These are phyloP conservation scores for Naganishia onofrii DNA, from an alignment of 768 basidiomycete species.

Conservation along the genomic window DNA sequence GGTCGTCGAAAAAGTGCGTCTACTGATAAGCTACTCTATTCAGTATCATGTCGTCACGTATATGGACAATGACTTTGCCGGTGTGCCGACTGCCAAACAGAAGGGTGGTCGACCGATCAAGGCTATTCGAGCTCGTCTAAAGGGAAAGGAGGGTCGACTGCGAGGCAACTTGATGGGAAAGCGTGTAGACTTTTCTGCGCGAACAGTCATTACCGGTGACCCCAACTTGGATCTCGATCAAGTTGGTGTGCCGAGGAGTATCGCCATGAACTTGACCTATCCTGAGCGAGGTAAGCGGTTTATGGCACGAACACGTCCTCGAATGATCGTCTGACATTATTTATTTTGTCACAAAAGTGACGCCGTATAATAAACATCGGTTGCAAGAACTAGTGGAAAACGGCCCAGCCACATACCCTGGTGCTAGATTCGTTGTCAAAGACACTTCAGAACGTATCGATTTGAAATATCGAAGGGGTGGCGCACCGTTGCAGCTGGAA, in stretches of 20 bases:
- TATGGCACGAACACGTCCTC: background rate
- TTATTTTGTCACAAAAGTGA: constrained; percentile 60
- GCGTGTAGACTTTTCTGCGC: constrained; percentile 97
- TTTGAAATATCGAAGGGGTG: constrained; percentile 90
- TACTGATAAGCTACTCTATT: background rate
- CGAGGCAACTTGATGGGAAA: constrained; percentile 99
- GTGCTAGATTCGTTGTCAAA: constrained; percentile 91
- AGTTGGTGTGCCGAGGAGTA: constrained; percentile 90
- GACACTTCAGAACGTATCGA: constrained; percentile 98
- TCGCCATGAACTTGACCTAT: constrained; percentile 96
- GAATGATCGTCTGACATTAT: no score
- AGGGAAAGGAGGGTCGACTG: constrained; percentile 97
- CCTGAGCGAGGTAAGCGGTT: constrained; percentile 78
- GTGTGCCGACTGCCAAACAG: constrained; percentile 93
- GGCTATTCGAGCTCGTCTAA: constrained; percentile 93
- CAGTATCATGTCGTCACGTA: constrained; percentile 99
- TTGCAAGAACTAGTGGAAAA: constrained; percentile 92
- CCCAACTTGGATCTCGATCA: constrained; percentile 94
- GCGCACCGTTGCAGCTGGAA: constrained; percentile 82
- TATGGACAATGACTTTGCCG: constrained; percentile 99
- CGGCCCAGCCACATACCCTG: constrained; percentile 90
- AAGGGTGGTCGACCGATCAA: constrained; percentile 97
- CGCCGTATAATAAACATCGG: constrained; percentile 92
- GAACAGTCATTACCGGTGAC: constrained; percentile 98
- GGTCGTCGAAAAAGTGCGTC: constrained; percentile 8